Percentiles rank a stretch among this genome's conserved stretches.
These are phyloP conservation scores for Allomyces javanicus DNA, from an alignment of 192 early-diverging fungal genomes.

Conservation along the genomic window DNA sequence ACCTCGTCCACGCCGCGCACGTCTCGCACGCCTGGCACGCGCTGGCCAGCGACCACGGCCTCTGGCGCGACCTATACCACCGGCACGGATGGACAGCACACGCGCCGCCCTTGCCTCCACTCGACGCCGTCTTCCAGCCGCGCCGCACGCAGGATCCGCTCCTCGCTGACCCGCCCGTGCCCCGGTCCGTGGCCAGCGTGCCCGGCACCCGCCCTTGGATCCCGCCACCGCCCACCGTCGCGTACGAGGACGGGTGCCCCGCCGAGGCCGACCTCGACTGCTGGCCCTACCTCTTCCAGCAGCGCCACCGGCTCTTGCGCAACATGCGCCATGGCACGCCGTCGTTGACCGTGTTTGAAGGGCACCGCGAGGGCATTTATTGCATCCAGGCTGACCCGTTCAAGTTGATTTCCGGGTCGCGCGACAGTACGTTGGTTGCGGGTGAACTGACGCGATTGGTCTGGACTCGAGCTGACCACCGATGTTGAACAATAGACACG, in stretches of 20 bases:
- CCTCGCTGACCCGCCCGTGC: neutral
- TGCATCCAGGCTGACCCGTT: conserved; percentile 52
- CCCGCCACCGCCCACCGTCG: neutral
- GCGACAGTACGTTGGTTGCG: conserved; percentile 30
- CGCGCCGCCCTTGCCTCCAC: too few species aligned
- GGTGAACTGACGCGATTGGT: neutral
- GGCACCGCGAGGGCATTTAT: conserved; percentile 73
- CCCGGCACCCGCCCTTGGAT: neutral
- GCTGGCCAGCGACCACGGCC: neutral
- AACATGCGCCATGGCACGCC: neutral
- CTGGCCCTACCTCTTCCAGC: neutral
- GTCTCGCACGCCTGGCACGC: neutral
- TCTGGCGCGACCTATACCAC: neutral
- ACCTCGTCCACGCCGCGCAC: neutral
- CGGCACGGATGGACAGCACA: neutral
- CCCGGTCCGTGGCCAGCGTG: neutral
- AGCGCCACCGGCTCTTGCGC: neutral
- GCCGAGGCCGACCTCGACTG: neutral
- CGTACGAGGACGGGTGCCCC: neutral
- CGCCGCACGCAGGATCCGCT: neutral
- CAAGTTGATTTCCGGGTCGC: conserved; percentile 44
- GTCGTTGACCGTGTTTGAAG: conserved; percentile 5
- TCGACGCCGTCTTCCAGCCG: too few species aligned
- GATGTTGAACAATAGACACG: neutral
- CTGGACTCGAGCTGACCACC: neutral